Conservation (phyloP, 768 basidiomycete species). For the Cyclocybe cylindracea region DNA sequence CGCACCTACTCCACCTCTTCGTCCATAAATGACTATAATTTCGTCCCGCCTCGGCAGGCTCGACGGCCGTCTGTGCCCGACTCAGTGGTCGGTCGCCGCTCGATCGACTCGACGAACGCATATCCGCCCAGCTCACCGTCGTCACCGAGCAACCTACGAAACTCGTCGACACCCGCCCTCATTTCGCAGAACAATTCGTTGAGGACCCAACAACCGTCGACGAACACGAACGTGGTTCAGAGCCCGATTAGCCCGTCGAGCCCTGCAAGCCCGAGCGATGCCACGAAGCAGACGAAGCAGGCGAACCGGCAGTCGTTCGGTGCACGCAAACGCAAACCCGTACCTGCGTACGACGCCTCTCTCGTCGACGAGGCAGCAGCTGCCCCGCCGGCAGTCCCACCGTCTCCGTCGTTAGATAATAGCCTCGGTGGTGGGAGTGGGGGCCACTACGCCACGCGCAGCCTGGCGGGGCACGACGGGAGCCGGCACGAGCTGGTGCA, state of each 20-base stretch:
- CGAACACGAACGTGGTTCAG: background rate
- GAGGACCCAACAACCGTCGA: slow-evolving; percentile 9
- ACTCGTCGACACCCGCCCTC: background rate
- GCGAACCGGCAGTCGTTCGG: slow-evolving; percentile 26
- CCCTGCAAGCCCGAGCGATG: slow-evolving; percentile 16
- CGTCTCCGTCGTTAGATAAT: slow-evolving; percentile 12
- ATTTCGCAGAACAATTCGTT: slow-evolving; percentile 8
- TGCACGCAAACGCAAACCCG: slow-evolving; percentile 51
- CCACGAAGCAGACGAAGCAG: slow-evolving; percentile 12
- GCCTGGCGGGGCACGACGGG: no score
- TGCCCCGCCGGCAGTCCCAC: slow-evolving; percentile 16
- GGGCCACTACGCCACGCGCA: slow-evolving; percentile 29
- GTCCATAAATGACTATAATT: background rate
- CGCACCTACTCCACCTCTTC: slow-evolving; percentile 12
- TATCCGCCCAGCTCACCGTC: slow-evolving; percentile 15
- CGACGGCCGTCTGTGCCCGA: slow-evolving; percentile 12
- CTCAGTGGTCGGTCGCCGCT: slow-evolving; percentile 15
- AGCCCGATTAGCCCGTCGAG: slow-evolving; percentile 7
- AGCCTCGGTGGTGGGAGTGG: slow-evolving; percentile 5
- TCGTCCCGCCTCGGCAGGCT: background rate
- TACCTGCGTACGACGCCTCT: slow-evolving; percentile 49
- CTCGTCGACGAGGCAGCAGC: slow-evolving; percentile 12
- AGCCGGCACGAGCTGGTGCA: no score
- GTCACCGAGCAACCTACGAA: background rate
- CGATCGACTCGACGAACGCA: slow-evolving; percentile 28